Evolutionary conservation across 305 asterid species (phyloP).

Genomic region (Fraxinus velutina): DNA sequence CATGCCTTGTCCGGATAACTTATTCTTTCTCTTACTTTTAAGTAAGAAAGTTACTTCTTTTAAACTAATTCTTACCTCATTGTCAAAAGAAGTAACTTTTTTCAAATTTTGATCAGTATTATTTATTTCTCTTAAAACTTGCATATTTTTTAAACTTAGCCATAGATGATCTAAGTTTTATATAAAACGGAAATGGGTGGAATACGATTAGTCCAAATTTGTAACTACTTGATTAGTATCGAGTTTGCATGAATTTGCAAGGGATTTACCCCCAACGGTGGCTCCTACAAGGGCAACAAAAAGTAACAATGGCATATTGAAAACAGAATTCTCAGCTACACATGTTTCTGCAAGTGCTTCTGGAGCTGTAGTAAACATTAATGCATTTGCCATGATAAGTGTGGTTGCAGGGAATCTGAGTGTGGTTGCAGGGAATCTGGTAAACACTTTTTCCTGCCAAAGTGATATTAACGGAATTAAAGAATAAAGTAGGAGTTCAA

Average conservation of each 20-base stretch:
- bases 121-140: not conserved
- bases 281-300: conserved; percentile 70
- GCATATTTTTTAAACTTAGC: not conserved
- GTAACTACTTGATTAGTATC: not conserved
- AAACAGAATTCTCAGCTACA: conserved; percentile 42
- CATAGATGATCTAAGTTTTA: not conserved
- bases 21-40: not conserved
- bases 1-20: not conserved
- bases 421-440: conserved; percentile 32
- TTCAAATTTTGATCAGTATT: not conserved
- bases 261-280: conserved; percentile 66
- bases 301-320: conserved; percentile 60
- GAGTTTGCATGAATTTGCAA: not conserved
- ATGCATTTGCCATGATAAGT: conserved; percentile 40
- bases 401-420: not conserved
- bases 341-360: conserved; percentile 71
- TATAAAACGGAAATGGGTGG: not conserved
- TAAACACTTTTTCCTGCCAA: conserved; percentile 35
- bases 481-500: not conserved
- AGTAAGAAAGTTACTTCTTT: not conserved
- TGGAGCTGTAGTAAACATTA: conserved; percentile 51
- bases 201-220: not conserved
- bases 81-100: not conserved
- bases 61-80: not conserved
- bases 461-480: conserved; percentile 5